Evolutionary conservation across 2,329 filamentous ascomycete species (phyloP).

Genomic region (Lasiodiplodia citricola): DNA sequence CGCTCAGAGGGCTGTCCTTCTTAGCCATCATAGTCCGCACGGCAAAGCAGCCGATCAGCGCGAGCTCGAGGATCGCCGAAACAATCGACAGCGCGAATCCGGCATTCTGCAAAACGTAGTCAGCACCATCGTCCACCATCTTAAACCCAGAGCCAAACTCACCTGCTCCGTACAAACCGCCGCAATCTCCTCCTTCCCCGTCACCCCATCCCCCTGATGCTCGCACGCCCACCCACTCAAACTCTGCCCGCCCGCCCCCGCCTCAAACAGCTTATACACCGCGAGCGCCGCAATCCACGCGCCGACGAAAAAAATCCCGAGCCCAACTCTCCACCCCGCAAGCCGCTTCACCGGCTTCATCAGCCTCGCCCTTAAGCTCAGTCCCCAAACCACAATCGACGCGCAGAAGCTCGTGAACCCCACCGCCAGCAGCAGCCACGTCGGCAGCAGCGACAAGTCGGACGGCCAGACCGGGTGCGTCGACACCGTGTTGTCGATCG

Average conservation of each 20-base stretch:
- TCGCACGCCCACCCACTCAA: slow-evolving; percentile 12
- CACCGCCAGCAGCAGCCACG: slow-evolving; percentile 22
- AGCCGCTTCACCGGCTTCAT: slow-evolving; percentile 29
- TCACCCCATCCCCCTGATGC: background rate
- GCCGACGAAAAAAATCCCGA: slow-evolving; percentile 31
- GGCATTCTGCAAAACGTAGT: slow-evolving; percentile 5
- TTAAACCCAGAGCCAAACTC: background rate
- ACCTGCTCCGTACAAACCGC: slow-evolving; percentile 29
- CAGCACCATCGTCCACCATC: background rate
- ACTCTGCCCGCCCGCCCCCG: background rate
- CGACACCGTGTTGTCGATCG: background rate
- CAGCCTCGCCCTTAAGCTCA: slow-evolving; percentile 28
- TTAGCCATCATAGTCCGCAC: background rate
- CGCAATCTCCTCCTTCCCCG: background rate
- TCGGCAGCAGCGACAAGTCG: slow-evolving; percentile 2
- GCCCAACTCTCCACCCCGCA: slow-evolving; percentile 25
- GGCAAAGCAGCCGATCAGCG: slow-evolving; percentile 7
- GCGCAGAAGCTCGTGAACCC: slow-evolving; percentile 13
- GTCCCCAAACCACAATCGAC: slow-evolving; percentile 5
- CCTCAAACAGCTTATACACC: slow-evolving; percentile 32
- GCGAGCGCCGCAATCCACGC: slow-evolving; percentile 31
- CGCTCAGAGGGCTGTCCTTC: slow-evolving; percentile 4
- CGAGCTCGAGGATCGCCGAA: slow-evolving; percentile 6
- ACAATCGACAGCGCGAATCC: slow-evolving; percentile 9
- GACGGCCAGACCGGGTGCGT: slow-evolving; percentile 21